These are phyloP conservation scores for Xylona heveae DNA, from an alignment of 495 filamentous ascomycete genomes.

Conservation along the genomic window DNA sequence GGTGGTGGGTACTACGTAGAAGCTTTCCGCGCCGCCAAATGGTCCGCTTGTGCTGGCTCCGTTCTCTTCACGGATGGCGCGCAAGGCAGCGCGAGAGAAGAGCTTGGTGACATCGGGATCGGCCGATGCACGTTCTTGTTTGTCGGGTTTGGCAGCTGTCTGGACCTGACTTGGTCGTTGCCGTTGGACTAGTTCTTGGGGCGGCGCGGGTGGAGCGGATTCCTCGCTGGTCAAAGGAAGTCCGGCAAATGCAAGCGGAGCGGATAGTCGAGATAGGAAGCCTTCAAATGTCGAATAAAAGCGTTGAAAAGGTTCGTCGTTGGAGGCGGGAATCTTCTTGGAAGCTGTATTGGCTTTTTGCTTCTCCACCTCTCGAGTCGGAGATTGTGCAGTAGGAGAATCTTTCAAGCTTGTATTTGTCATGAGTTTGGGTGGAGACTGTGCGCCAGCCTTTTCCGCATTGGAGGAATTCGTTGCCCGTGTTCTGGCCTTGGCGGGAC, in stretches of 20 bases:
- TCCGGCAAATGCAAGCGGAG: conserved; percentile 77
- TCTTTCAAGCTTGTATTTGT: too few relatives aligned
- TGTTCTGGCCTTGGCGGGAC: conserved; percentile 27
- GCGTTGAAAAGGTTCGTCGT: conserved; percentile 64
- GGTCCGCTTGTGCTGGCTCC: conserved; percentile 14
- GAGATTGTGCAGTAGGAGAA: too few relatives aligned
- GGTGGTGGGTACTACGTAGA: conserved; percentile 84
- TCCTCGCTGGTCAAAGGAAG: conserved; percentile 50
- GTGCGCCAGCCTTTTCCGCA: too few relatives aligned
- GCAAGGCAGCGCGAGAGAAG: conserved; percentile 62
- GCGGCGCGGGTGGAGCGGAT: conserved; percentile 10
- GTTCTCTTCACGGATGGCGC: conserved; percentile 35
- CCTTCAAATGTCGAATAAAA: conserved; percentile 82
- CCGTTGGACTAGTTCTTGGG: conserved; percentile 11
- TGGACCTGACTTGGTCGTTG: conserved; percentile 18
- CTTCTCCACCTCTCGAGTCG: too few relatives aligned
- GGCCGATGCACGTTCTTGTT: conserved; percentile 13
- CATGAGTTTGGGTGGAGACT: too few relatives aligned
- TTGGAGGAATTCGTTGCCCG: conserved; percentile 14
- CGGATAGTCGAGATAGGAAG: conserved; percentile 65
- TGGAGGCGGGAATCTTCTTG: neutral
- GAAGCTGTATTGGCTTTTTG: neutral
- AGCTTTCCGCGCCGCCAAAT: conserved; percentile 48
- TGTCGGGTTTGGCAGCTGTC: conserved; percentile 13
- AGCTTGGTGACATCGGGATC: conserved; percentile 58